phyloP scores from a whole-genome alignment of 352 stramenopile genomes.

The Blastocystis sp. region DNA sequence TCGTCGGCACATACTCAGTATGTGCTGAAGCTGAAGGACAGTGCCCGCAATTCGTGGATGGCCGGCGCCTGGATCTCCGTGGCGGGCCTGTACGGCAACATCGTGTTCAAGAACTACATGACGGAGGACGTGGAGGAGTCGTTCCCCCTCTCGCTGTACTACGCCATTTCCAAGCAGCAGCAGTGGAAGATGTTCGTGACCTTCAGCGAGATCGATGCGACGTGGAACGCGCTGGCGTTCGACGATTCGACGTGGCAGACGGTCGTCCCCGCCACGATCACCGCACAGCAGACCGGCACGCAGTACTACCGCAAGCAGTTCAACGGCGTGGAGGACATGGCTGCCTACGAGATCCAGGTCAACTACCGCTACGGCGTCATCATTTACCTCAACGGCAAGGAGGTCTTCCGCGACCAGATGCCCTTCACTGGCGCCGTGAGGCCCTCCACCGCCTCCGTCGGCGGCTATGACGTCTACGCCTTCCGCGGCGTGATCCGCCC shows the following conservation, averaged over 20 bases:
- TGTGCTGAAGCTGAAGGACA: background rate
- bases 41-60: background rate
- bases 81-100: slow-evolving; percentile 35
- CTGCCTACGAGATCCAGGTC: slow-evolving; percentile 16
- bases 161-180: background rate
- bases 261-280: background rate
- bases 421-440: background rate
- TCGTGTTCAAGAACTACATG: slow-evolving; percentile 36
- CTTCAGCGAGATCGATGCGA: background rate
- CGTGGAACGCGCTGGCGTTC: slow-evolving; percentile 15
- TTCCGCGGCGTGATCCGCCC: slow-evolving; percentile 23
- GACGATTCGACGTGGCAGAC: slow-evolving; percentile 19
- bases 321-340: slow-evolving; percentile 4
- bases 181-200: slow-evolving; percentile 18
- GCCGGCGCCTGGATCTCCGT: background rate
- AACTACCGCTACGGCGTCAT: slow-evolving; percentile 25
- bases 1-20: background rate
- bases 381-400: slow-evolving; percentile 24
- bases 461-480: background rate
- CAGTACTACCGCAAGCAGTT: slow-evolving; percentile 50
- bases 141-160: background rate
- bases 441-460: background rate
- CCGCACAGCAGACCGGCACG: background rate
- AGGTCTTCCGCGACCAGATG: slow-evolving; percentile 47
- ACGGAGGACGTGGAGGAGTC: background rate